Evolutionary conservation across 2,329 filamentous ascomycete species (phyloP).

Genomic region (Neopestalotiopsis sp.): DNA sequence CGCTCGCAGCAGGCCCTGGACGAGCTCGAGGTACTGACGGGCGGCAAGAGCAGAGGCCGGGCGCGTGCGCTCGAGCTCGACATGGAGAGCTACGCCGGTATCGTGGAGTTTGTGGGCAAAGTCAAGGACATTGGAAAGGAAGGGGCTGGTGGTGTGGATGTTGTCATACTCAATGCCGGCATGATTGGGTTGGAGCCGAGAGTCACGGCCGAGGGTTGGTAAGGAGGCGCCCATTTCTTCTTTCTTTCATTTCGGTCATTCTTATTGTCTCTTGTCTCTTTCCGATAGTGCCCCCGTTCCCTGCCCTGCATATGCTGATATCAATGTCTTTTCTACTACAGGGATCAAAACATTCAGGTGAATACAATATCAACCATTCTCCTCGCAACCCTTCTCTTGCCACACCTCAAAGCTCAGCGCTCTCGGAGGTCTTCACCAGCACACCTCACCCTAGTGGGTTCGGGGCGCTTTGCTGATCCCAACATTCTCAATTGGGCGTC

Average conservation of each 20-base stretch:
- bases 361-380: conserved; percentile 63
- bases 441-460: conserved; percentile 31
- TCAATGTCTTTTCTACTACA: neutral
- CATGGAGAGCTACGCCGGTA: conserved; percentile 46
- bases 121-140: conserved; percentile 35
- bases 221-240: conserved; percentile 15
- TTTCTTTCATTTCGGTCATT: neutral
- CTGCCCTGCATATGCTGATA: no score
- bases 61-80: conserved; percentile 51
- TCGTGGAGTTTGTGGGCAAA: conserved; percentile 42
- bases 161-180: conserved; percentile 51
- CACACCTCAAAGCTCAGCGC: conserved; percentile 42
- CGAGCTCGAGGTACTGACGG: conserved; percentile 35
- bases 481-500: conserved; percentile 28
- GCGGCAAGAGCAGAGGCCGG: conserved; percentile 1
- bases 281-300: no score
- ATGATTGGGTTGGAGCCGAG: conserved; percentile 29
- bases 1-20: conserved; percentile 43
- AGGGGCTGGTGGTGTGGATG: conserved; percentile 41
- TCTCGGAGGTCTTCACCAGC: conserved; percentile 27
- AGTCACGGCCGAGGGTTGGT: conserved; percentile 33
- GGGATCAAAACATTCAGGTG: conserved; percentile 60
- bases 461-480: conserved; percentile 24
- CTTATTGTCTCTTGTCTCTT: neutral
- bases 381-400: conserved; percentile 56